Conservation (phyloP, 306 rosid genomes). For the Citrullus amarus region DNA sequence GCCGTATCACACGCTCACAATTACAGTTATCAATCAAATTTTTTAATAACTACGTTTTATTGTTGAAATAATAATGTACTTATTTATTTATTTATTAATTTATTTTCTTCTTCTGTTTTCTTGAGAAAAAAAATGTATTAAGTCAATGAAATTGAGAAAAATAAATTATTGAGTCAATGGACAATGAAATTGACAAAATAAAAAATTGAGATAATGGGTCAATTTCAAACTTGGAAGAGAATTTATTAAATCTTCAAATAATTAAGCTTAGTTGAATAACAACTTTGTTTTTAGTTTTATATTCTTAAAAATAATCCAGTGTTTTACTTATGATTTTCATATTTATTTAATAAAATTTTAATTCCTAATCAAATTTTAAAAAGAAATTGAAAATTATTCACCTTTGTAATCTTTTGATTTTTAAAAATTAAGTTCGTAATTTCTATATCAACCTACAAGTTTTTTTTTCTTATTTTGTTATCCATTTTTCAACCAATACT, state of each 20-base stretch:
- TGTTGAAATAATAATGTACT: background rate
- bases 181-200: background rate
- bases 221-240: background rate
- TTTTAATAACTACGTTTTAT: background rate
- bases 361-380: no score
- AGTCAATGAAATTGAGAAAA: background rate
- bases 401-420: no score
- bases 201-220: background rate
- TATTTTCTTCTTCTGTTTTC: background rate
- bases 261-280: no score
- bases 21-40: background rate
- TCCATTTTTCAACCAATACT: no score
- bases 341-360: no score
- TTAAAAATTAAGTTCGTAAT: no score
- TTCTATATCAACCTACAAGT: no score
- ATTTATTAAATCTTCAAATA: background rate
- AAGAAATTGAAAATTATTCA: no score
- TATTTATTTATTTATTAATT: background rate
- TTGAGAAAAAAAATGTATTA: background rate
- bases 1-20: conserved; percentile 1
- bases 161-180: background rate
- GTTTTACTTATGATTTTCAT: no score
- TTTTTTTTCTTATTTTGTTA: no score
- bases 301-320: no score
- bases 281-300: no score